These are phyloP conservation scores for Suillus occidentalis DNA, from an alignment of 768 basidiomycete species.

Conservation along the genomic window DNA sequence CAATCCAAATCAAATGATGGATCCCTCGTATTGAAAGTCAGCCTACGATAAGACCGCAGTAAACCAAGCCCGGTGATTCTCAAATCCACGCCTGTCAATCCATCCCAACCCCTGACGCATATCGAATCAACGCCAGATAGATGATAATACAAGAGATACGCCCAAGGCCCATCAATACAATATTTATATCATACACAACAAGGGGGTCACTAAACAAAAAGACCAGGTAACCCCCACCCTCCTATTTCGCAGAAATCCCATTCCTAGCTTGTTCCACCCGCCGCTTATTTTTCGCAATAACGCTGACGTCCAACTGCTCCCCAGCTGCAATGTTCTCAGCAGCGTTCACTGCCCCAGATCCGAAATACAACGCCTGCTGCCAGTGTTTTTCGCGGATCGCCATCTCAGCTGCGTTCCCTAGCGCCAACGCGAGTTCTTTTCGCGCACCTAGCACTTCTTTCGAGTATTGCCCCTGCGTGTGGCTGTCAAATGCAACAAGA, in stretches of 20 bases:
- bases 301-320: slow-evolving; percentile 14
- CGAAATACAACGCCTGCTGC: slow-evolving; percentile 27
- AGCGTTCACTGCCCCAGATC: slow-evolving; percentile 21
- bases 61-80: not conserved
- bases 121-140: not conserved
- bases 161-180: not conserved
- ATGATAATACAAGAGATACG: not conserved
- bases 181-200: not conserved
- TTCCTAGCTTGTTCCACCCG: slow-evolving; percentile 21
- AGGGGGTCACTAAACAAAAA: too few species aligned
- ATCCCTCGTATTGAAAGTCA: too few species aligned
- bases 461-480: slow-evolving; percentile 25
- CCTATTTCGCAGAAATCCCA: not conserved
- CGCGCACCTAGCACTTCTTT: slow-evolving; percentile 21
- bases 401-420: slow-evolving; percentile 39
- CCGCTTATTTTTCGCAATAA: slow-evolving; percentile 25
- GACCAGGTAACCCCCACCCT: too few species aligned
- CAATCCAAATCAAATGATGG: too few species aligned
- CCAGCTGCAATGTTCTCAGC: slow-evolving; percentile 18
- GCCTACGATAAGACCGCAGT: not conserved
- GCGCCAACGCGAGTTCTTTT: slow-evolving; percentile 31
- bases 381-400: slow-evolving; percentile 23
- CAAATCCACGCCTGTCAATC: not conserved
- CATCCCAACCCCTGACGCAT: not conserved
- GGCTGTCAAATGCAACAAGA: slow-evolving; percentile 31